These are phyloP conservation scores for Castanospermum australe DNA, from an alignment of 306 rosid genomes.

Conservation along the genomic window DNA sequence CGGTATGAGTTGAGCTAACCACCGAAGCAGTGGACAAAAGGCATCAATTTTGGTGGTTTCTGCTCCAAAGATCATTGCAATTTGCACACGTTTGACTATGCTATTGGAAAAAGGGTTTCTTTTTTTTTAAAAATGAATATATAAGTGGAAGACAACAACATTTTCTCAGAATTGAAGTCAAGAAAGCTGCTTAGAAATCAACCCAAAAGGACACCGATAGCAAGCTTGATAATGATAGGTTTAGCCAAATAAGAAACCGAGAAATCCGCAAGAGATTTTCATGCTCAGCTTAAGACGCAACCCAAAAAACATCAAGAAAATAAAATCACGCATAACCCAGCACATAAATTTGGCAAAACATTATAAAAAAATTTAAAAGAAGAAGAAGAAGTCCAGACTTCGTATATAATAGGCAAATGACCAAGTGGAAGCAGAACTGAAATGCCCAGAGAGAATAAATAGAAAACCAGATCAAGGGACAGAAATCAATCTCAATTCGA, in stretches of 20 bases:
- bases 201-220: constrained; percentile 1
- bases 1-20: constrained; percentile 29
- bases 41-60: constrained; percentile 29
- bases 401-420: constrained; percentile 3
- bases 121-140: neutral
- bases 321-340: neutral
- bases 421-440: neutral
- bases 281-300: constrained; percentile 12
- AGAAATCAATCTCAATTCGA: neutral
- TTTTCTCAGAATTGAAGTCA: constrained; percentile 17
- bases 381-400: neutral
- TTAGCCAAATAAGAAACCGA: neutral
- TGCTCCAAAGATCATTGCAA: constrained; percentile 22
- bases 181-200: constrained; percentile 25
- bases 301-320: neutral
- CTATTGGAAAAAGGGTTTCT: neutral
- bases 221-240: constrained; percentile 10
- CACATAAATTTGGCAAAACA: neutral
- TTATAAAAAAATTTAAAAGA: neutral
- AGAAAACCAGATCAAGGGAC: neutral
- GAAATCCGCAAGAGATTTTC: neutral
- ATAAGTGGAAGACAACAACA: constrained; percentile 1
- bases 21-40: constrained; percentile 37
- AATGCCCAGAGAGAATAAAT: neutral
- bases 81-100: constrained; percentile 15